These are phyloP conservation scores for Penicillium cosmopolitanum DNA, from an alignment of 495 filamentous ascomycete species.

Conservation along the genomic window DNA sequence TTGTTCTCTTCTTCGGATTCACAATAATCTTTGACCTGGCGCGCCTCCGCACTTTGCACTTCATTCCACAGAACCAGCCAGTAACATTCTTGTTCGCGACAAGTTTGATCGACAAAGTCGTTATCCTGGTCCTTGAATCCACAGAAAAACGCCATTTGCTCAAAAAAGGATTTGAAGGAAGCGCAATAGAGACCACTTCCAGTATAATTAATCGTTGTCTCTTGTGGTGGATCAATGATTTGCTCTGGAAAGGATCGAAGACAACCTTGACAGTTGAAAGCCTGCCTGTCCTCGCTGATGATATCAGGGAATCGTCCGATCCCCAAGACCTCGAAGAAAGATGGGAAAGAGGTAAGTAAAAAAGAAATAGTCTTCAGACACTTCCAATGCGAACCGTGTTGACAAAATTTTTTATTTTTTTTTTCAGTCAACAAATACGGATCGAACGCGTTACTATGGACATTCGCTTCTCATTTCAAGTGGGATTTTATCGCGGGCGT, in stretches of 20 bases:
- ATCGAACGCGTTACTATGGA: conserved; percentile 42
- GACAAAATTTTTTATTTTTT: not conserved
- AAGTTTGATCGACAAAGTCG: conserved; percentile 39
- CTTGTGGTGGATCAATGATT: conserved; percentile 58
- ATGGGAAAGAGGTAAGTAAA: conserved; percentile 35
- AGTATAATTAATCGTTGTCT: conserved; percentile 51
- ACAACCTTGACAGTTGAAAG: conserved; percentile 43
- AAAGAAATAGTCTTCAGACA: not conserved
- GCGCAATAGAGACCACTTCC: conserved; percentile 55
- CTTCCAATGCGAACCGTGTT: not conserved
- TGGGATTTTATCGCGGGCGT: conserved; percentile 44
- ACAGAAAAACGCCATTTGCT: conserved; percentile 53
- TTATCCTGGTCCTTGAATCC: conserved; percentile 52
- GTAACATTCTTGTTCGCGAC: conserved; percentile 22
- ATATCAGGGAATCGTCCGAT: conserved; percentile 36
- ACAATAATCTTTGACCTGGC: conserved; percentile 23
- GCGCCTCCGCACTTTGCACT: conserved; percentile 23
- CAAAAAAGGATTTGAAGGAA: conserved; percentile 34
- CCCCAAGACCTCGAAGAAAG: conserved; percentile 37
- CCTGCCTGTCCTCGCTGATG: conserved; percentile 44
- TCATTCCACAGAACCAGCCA: conserved; percentile 15
- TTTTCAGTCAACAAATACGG: conserved; percentile 25
- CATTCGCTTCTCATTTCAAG: conserved; percentile 38
- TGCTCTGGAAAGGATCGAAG: conserved; percentile 51
- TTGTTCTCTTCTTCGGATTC: conserved; percentile 18